Conservation (phyloP, 2,329 filamentous ascomycete genomes). For the Fusarium mangiferae region DNA sequence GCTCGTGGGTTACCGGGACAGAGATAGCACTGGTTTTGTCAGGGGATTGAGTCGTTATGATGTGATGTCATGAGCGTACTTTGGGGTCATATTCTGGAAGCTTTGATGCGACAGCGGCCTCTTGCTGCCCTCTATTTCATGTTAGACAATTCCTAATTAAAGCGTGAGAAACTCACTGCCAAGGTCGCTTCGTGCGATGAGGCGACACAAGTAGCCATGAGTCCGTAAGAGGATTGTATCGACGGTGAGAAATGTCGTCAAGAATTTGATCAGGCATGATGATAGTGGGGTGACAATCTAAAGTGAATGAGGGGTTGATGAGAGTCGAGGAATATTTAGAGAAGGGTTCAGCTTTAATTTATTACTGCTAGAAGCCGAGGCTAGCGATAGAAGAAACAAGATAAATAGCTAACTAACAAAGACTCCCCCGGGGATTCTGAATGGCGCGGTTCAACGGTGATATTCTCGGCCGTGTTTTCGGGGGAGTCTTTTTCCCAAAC, state of each 20-base stretch:
- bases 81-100: constrained; percentile 85
- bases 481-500: constrained; percentile 23
- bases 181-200: constrained; percentile 94
- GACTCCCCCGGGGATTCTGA: constrained; percentile 9
- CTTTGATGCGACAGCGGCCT: constrained; percentile 72
- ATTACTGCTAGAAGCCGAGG: background rate
- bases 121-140: constrained; percentile 75
- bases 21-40: constrained; percentile 78
- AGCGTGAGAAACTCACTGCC: constrained; percentile 77
- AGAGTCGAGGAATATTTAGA: background rate
- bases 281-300: constrained; percentile 29
- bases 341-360: constrained; percentile 4
- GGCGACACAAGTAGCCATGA: constrained; percentile 95
- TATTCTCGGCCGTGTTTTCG: constrained; percentile 42
- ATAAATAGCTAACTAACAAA: constrained; percentile 24
- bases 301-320: constrained; percentile 5
- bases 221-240: constrained; percentile 90
- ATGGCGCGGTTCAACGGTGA: constrained; percentile 39
- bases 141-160: constrained; percentile 1
- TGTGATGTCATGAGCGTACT: constrained; percentile 52
- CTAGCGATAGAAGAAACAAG: background rate
- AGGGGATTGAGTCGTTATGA: constrained; percentile 3
- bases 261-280: constrained; percentile 80
- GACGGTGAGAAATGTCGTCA: constrained; percentile 95
- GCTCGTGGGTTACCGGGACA: constrained; percentile 93